Percentiles rank a stretch among this genome's conserved stretches.
These are phyloP conservation scores for Arthrocladium fulminans DNA, from an alignment of 2,329 filamentous ascomycete species.

Conservation along the genomic window DNA sequence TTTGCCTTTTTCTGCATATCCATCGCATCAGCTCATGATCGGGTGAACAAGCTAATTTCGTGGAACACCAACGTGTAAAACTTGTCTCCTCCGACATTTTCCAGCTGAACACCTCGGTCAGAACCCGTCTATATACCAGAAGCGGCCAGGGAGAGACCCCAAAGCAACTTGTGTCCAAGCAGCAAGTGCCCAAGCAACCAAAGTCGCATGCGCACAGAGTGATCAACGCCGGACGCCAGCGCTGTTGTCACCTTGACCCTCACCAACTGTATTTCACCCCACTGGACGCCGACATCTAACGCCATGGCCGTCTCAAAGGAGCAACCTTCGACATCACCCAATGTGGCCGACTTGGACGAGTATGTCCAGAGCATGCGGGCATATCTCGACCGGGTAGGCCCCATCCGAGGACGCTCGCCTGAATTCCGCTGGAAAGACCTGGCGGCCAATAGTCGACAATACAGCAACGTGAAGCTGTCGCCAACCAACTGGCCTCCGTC, in stretches of 20 bases:
- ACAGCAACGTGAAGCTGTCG: constrained; percentile 10
- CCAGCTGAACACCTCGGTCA: background rate
- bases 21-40: constrained; percentile 6
- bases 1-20: constrained; percentile 9
- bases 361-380: constrained; percentile 21
- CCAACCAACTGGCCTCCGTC: constrained; percentile 3
- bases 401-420: constrained; percentile 16
- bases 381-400: constrained; percentile 15
- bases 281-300: background rate
- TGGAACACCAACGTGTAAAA: background rate
- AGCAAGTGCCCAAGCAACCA: constrained; percentile 1
- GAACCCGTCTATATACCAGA: background rate
- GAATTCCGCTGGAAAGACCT: constrained; percentile 22
- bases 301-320: background rate
- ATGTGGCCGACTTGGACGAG: constrained; percentile 17
- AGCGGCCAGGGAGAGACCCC: background rate
- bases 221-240: constrained; percentile 6
- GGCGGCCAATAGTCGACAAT: constrained; percentile 14
- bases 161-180: constrained; percentile 8
- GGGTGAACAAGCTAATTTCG: constrained; percentile 8
- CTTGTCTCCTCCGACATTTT: background rate
- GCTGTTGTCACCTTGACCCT: background rate
- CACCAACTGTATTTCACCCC: background rate
- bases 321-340: constrained; percentile 8
- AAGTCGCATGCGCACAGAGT: background rate